Evolutionary conservation across 345 rosid genomes (phyloP).

Genomic region (Populus davidiana): DNA sequence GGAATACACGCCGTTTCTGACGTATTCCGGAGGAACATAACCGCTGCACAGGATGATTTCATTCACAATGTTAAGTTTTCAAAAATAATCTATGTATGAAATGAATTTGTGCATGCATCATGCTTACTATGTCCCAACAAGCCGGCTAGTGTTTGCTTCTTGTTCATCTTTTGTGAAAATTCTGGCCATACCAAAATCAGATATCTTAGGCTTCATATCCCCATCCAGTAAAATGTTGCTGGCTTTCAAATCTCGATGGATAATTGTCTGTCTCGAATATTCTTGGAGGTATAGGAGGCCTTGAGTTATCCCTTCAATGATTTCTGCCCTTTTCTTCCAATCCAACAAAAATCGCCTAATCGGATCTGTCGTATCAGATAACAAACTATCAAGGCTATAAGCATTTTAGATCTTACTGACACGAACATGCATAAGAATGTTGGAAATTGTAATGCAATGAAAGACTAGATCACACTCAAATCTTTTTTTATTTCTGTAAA

Average conservation of each 20-base stretch:
- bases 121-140: not conserved
- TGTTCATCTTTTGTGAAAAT: not conserved
- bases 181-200: not conserved
- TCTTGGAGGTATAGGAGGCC: slow-evolving; percentile 1
- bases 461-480: too few relatives aligned
- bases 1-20: too few relatives aligned
- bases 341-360: not conserved
- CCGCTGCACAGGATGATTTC: too few relatives aligned
- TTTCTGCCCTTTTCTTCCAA: not conserved
- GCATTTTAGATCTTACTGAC: too few relatives aligned
- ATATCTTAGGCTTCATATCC: not conserved
- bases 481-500: not conserved
- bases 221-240: not conserved
- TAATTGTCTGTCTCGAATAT: not conserved
- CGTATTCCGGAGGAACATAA: too few relatives aligned
- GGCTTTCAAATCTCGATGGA: not conserved
- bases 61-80: too few relatives aligned
- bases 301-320: not conserved
- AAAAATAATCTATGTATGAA: too few relatives aligned
- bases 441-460: too few relatives aligned
- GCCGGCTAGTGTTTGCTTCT: not conserved
- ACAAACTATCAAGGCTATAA: too few relatives aligned
- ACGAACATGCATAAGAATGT: too few relatives aligned
- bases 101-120: not conserved
- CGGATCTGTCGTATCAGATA: not conserved